Percentiles rank a stretch among this genome's conserved stretches.
Conservation (phyloP, 768 basidiomycete species). For the Cystofilobasidium ferigula region DNA sequence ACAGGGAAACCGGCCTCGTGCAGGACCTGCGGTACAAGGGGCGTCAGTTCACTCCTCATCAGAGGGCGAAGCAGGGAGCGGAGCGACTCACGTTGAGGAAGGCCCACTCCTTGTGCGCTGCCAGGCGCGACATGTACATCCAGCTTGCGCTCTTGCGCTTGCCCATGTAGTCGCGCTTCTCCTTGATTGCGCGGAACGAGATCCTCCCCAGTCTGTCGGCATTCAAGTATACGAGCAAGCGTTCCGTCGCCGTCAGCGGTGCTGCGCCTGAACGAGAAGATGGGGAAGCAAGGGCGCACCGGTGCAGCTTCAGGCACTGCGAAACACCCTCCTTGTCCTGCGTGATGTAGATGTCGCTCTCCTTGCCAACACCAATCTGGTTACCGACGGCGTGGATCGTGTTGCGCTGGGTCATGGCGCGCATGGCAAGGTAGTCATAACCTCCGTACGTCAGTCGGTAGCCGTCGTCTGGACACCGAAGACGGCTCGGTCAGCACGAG, state of each 20-base stretch:
- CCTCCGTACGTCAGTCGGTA: constrained; percentile 96
- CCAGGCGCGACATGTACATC: constrained; percentile 98
- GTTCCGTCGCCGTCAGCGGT: too few species aligned
- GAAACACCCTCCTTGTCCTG: constrained; percentile 72
- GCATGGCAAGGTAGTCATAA: constrained; percentile 91
- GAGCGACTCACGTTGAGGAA: constrained; percentile 76
- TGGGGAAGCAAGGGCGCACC: constrained; percentile 45
- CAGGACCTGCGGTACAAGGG: constrained; percentile 51
- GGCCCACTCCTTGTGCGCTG: constrained; percentile 94
- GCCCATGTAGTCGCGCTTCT: constrained; percentile 90
- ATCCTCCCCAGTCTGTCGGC: constrained; percentile 74
- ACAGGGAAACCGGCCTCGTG: constrained; percentile 88
- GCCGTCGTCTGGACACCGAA: constrained; percentile 68
- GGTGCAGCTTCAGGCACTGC: constrained; percentile 85
- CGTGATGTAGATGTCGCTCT: constrained; percentile 72
- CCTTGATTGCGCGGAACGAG: constrained; percentile 92
- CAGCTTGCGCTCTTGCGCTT: constrained; percentile 92
- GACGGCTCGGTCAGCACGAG: not conserved
- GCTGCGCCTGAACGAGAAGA: not conserved
- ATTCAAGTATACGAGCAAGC: not conserved
- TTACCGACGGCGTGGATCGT: constrained; percentile 85
- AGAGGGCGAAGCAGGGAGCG: not conserved
- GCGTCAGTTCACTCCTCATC: not conserved
- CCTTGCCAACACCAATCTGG: constrained; percentile 97
- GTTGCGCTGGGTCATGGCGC: constrained; percentile 80